These are phyloP conservation scores for Ashbya aceris DNA, from an alignment of 1,139 yeast genomes.

Conservation along the genomic window DNA sequence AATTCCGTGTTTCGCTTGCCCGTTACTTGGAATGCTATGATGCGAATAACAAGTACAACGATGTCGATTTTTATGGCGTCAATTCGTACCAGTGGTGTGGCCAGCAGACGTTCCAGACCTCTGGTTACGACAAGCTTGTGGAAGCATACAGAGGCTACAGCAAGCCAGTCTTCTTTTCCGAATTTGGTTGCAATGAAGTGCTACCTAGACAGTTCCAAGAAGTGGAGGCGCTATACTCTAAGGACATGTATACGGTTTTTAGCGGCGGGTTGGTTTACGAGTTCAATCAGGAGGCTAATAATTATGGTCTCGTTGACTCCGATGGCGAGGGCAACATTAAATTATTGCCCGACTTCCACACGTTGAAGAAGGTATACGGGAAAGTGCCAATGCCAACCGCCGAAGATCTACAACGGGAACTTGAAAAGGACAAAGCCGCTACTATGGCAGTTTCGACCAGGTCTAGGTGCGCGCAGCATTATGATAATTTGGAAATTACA, in stretches of 20 bases:
- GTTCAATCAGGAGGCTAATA: constrained; percentile 77
- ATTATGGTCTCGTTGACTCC: constrained; percentile 75
- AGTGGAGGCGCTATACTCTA: constrained; percentile 58
- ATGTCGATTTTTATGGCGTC: constrained; percentile 89
- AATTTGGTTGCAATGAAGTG: constrained; percentile 86
- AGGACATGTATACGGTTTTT: constrained; percentile 69
- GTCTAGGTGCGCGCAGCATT: constrained; percentile 35
- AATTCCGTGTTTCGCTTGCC: constrained; percentile 66
- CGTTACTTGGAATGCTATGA: constrained; percentile 73
- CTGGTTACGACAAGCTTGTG: constrained; percentile 75
- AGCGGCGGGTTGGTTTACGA: constrained; percentile 93
- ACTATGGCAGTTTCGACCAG: constrained; percentile 6
- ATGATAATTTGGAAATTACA: constrained; percentile 45
- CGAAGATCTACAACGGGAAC: constrained; percentile 7
- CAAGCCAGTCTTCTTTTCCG: constrained; percentile 81
- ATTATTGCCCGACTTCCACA: constrained; percentile 45
- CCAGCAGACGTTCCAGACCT: constrained; percentile 63
- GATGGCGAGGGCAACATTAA: constrained; percentile 47
- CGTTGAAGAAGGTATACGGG: constrained; percentile 42
- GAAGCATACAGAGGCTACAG: constrained; percentile 59
- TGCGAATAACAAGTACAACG: constrained; percentile 37
- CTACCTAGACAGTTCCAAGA: constrained; percentile 77
- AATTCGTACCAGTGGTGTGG: constrained; percentile 99
- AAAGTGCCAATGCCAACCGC: constrained; percentile 27
- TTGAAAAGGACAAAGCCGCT: constrained; percentile 4